Evolutionary conservation across 257 asterid species (phyloP).

Genomic region (Scutellaria baicalensis): DNA sequence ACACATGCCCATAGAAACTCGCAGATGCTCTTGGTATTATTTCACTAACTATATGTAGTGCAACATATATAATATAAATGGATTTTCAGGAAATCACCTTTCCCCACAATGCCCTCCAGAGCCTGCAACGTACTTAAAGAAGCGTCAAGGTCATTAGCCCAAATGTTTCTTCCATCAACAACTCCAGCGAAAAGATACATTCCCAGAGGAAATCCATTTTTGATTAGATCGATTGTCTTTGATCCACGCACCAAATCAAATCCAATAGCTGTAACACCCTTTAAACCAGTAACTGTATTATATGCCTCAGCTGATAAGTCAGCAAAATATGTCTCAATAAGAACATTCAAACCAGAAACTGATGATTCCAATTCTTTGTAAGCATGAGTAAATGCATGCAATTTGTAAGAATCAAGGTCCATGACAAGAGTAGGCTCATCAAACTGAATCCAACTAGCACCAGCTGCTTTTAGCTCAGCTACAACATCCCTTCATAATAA

Average conservation of each 20-base stretch:
- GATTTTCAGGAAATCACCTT: conserved; percentile 34
- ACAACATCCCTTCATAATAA: conserved; percentile 54
- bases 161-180: conserved; percentile 83
- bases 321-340: conserved; percentile 74
- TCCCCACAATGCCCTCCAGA: conserved; percentile 56
- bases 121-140: conserved; percentile 49
- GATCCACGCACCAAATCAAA: conserved; percentile 76
- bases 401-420: conserved; percentile 59
- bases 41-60: too few relatives aligned
- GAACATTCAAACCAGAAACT: conserved; percentile 52
- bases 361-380: conserved; percentile 58
- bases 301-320: conserved; percentile 60
- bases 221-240: conserved; percentile 54
- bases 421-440: conserved; percentile 76
- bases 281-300: conserved; percentile 45
- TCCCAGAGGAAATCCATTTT: conserved; percentile 59
- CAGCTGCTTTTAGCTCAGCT: conserved; percentile 74
- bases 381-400: conserved; percentile 57
- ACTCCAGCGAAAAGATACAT: conserved; percentile 77
- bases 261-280: conserved; percentile 68
- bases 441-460: conserved; percentile 78
- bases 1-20: background rate
- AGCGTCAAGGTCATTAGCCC: conserved; percentile 80
- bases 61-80: background rate
- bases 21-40: too few relatives aligned